Base-by-base conservation (phyloP, 1,284 basidiomycete genomes). In the Termitomyces sp. region DNA sequence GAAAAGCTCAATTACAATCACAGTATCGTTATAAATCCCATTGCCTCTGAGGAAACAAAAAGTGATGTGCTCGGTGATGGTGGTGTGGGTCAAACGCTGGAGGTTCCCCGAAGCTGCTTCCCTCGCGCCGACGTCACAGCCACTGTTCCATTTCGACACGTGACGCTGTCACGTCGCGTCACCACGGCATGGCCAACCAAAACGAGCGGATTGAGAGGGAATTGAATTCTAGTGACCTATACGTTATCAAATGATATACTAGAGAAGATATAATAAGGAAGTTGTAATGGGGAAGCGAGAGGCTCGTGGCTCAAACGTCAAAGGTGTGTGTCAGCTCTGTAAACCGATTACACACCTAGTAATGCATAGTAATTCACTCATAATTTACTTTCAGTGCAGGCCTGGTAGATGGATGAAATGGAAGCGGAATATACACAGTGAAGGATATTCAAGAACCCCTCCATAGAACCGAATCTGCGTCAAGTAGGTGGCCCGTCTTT, bases 401-500 rank as follows among this genome's bases (percentile, higher is more conserved):
- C n/a, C n/a, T n/a, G 8, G 19, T 2, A 21, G 5, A 18, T 13
- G 13, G n/a, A 41, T 38, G 35, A 8, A 24, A 21, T 11, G 6
- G 16, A 8, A 34, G 9, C 35, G 5, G 35, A 47, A 24, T 13
- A 11, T 10, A 13, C 21, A 10, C 28, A 11, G 3, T 1, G 11
- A 50, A 38, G 6, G 7, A 1, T 9, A 4, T 26, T 52, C 41
- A 49, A 33, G 35, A 31, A 24, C 37, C 37, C 43, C 51, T 61
- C 66, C 64, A 68, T 14, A 64, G 30, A 19, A 33, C 47, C 5
- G 52, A n/a, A 7, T 61, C 50, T 33, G 57, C 33, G 34, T 52
- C 46, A 10, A 61, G 31, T 11, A 81, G 60, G 60, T 69, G 70
- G 0, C 80, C 80, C 3, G 68, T 67, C 3, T 60, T 49, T 44